Evolutionary conservation across 179 eudicot species (phyloP).

Genomic region (Carnegiea gigantea): DNA sequence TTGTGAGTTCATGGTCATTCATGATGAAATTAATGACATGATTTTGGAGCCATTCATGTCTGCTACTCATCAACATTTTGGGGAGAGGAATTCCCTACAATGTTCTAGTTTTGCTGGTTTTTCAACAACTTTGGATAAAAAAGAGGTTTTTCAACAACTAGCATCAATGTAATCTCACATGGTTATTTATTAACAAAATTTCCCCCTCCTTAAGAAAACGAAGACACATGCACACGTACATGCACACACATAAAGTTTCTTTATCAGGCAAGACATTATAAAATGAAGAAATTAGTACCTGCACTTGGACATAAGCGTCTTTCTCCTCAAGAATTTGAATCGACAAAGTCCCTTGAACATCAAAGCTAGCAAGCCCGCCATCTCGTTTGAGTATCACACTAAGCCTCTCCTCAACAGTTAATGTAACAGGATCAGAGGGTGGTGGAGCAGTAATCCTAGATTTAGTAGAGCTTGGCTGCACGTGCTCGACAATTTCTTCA

Average conservation of each 20-base stretch:
- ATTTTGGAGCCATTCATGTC: not conserved
- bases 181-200: not conserved
- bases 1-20: not conserved
- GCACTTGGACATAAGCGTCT: constrained; percentile 86
- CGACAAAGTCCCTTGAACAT: constrained; percentile 83
- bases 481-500: constrained; percentile 79
- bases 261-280: not conserved
- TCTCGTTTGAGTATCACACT: constrained; percentile 71
- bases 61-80: not conserved
- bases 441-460: constrained; percentile 64
- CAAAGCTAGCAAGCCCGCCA: constrained; percentile 79
- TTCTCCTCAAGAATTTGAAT: constrained; percentile 86
- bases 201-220: not conserved
- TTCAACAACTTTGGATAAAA: not conserved
- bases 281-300: constrained; percentile 40
- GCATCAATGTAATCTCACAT: not conserved
- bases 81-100: not conserved
- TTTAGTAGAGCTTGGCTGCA: constrained; percentile 54
- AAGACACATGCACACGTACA: not conserved
- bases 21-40: not conserved
- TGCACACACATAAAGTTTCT: not conserved
- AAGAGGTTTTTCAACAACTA: not conserved
- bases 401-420: constrained; percentile 82
- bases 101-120: not conserved
- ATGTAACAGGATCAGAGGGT: constrained; percentile 70